Evolutionary conservation across 2,329 filamentous ascomycete genomes (phyloP).

Genomic region (Talaromyces atroroseus): DNA sequence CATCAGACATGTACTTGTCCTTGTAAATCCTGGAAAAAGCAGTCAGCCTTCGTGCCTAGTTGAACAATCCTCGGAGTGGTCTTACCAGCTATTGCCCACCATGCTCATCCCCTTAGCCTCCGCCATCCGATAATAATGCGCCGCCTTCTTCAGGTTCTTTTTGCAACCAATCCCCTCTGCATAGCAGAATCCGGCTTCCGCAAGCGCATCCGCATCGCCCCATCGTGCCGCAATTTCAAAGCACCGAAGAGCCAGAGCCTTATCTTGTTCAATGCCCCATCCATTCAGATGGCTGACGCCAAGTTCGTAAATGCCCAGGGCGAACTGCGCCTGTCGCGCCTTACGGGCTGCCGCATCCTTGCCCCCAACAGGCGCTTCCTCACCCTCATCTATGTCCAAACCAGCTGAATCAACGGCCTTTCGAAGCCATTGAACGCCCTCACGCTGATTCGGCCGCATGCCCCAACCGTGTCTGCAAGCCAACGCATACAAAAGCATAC

Average conservation of each 20-base stretch:
- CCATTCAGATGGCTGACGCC: constrained; percentile 97
- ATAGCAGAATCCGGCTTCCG: constrained; percentile 94
- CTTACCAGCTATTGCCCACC: constrained; percentile 96
- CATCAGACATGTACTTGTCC: constrained; percentile 76
- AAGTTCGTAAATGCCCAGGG: constrained; percentile 90
- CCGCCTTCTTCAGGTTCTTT: constrained; percentile 92
- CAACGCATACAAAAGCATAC: constrained; percentile 91
- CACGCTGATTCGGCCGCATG: constrained; percentile 83
- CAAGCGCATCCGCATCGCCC: constrained; percentile 91
- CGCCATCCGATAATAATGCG: constrained; percentile 81
- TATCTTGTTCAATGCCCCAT: constrained; percentile 95
- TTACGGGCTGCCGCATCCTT: constrained; percentile 65
- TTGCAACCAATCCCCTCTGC: constrained; percentile 88
- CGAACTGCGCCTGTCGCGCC: constrained; percentile 86
- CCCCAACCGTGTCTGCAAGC: constrained; percentile 97
- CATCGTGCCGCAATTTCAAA: constrained; percentile 95
- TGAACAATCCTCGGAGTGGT: constrained; percentile 20
- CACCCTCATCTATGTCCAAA: constrained; percentile 76
- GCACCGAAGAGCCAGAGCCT: constrained; percentile 76
- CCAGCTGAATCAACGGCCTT: constrained; percentile 83
- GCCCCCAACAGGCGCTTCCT: constrained; percentile 42
- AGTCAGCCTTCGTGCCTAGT: constrained; percentile 9
- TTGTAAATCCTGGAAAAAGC: constrained; percentile 81
- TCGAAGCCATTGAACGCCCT: constrained; percentile 86
- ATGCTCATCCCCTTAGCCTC: constrained; percentile 94